phyloP scores from a whole-genome alignment of 192 early-diverging fungal species.

The Funneliformis mosseae region DNA sequence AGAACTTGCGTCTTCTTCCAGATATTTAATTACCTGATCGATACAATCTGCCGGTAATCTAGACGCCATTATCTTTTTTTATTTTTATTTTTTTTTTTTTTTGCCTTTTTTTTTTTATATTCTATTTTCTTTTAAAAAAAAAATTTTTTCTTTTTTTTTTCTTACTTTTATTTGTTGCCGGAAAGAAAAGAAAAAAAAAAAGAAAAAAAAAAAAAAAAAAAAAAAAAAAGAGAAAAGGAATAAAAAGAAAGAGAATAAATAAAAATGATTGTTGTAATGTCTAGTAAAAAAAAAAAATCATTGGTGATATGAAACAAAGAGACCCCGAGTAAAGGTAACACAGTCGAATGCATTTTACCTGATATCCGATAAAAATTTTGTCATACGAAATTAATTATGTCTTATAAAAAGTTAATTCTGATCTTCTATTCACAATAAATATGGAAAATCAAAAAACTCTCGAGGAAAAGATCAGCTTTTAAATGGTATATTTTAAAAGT shows the following conservation, averaged over 20 bases:
- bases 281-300: neutral
- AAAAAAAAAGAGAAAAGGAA: too few relatives aligned
- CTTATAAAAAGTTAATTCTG: neutral
- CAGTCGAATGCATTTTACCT: neutral
- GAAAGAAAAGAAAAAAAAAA: too few relatives aligned
- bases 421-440: neutral
- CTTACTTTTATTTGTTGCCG: too few relatives aligned
- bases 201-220: neutral
- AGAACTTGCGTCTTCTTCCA: neutral
- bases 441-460: neutral
- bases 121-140: neutral
- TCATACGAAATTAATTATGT: neutral
- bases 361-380: neutral
- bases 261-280: neutral
- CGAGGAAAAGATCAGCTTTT: neutral
- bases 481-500: neutral
- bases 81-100: neutral
- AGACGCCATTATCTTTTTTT: neutral
- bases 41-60: neutral
- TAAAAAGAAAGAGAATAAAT: neutral
- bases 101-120: neutral
- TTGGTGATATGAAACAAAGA: neutral
- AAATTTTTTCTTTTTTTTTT: too few relatives aligned
- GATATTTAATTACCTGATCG: slow-evolving; percentile 3
- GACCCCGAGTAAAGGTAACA: neutral